These are phyloP conservation scores for Nitzschia palea DNA, from an alignment of 108 stramenopile genomes.

Conservation along the genomic window DNA sequence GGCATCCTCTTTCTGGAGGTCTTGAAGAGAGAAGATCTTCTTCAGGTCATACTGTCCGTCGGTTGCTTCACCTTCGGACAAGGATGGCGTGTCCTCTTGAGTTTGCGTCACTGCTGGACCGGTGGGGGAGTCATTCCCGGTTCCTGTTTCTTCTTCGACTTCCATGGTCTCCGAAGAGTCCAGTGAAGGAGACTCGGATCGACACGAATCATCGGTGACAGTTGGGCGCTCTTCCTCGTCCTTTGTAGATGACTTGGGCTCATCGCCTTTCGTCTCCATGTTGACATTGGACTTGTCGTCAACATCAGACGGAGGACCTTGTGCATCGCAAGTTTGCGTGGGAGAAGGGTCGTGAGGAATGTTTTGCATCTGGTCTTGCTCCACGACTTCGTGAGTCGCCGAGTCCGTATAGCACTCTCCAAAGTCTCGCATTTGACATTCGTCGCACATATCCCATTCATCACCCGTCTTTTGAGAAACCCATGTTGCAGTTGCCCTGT, in stretches of 20 bases:
- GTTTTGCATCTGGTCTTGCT: neutral
- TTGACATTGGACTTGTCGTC: neutral
- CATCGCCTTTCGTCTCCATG: neutral
- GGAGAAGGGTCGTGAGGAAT: neutral
- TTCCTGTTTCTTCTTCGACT: too few relatives aligned
- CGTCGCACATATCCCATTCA: slow-evolving; percentile 61
- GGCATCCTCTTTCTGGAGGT: slow-evolving; percentile 28
- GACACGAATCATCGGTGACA: too few relatives aligned
- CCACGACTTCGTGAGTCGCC: slow-evolving; percentile 22
- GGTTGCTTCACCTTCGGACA: slow-evolving; percentile 24
- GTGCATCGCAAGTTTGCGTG: neutral
- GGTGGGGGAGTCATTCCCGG: too few relatives aligned
- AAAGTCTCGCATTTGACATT: slow-evolving; percentile 51
- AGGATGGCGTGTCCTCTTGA: slow-evolving; percentile 6
- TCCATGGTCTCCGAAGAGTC: too few relatives aligned
- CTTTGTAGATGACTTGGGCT: neutral
- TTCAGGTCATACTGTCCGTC: slow-evolving; percentile 45
- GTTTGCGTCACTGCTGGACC: slow-evolving; percentile 22
- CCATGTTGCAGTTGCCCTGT: slow-evolving; percentile 44
- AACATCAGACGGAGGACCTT: too few relatives aligned
- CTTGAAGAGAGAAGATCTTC: slow-evolving; percentile 38
- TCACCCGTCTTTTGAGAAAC: slow-evolving; percentile 49
- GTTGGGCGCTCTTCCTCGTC: neutral
- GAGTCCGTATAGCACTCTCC: slow-evolving; percentile 44
- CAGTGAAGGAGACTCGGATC: too few relatives aligned